Conservation (phyloP, 768 basidiomycete species). For the Pleurotus salmoneostramineus region DNA sequence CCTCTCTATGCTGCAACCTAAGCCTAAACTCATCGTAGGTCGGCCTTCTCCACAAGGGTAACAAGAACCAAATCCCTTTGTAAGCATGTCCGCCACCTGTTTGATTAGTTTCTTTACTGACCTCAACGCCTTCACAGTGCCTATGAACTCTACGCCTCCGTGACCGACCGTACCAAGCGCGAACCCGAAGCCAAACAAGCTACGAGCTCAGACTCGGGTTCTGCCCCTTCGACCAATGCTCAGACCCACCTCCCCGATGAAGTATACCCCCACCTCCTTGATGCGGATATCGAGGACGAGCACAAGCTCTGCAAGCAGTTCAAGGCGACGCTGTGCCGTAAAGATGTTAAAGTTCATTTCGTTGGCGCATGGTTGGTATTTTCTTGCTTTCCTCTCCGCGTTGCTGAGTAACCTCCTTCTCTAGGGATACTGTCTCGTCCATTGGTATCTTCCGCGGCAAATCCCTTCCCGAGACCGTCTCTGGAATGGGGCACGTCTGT, state of each 20-base stretch:
- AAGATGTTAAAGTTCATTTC: slow-evolving; percentile 35
- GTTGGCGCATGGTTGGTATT: slow-evolving; percentile 36
- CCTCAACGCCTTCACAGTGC: not conserved
- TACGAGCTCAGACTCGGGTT: too few species aligned
- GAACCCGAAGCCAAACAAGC: too few species aligned
- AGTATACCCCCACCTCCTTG: too few species aligned
- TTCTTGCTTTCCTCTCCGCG: not conserved
- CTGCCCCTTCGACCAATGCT: too few species aligned
- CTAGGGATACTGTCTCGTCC: slow-evolving; percentile 45
- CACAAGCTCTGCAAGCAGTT: slow-evolving; percentile 15
- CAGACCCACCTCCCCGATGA: too few species aligned
- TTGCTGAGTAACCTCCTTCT: not conserved
- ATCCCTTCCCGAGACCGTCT: slow-evolving; percentile 26
- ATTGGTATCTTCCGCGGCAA: slow-evolving; percentile 29
- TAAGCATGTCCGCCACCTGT: not conserved
- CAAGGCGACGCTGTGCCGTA: slow-evolving; percentile 15
- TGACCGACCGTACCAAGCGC: too few species aligned
- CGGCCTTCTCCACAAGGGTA: slow-evolving; percentile 3
- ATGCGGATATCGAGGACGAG: too few species aligned
- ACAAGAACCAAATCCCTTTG: not conserved
- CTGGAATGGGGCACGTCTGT: slow-evolving; percentile 27
- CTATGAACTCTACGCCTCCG: not conserved
- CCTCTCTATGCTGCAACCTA: not conserved
- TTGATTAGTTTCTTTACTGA: not conserved
- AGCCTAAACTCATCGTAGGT: slow-evolving; percentile 9